Evolutionary conservation across 1,284 basidiomycete genomes (phyloP).

Genomic region (Amylostereum chailletii): DNA sequence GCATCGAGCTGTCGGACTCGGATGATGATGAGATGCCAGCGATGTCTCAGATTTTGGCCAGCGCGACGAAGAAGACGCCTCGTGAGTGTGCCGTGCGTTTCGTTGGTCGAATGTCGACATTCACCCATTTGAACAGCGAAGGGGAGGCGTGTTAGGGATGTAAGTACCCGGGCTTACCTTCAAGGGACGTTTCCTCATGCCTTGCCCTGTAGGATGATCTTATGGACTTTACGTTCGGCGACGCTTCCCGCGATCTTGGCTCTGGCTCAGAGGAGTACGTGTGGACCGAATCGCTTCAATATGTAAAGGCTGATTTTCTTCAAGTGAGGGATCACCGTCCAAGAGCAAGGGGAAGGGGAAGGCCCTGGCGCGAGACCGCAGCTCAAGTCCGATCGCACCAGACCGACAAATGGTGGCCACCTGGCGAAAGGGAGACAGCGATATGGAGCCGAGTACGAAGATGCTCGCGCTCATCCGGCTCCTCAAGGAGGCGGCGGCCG

Average conservation of each 20-base stretch:
- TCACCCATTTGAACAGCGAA: no score
- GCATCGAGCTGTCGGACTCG: constrained; percentile 20
- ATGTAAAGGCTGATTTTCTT: no score
- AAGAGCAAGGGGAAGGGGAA: constrained; percentile 13
- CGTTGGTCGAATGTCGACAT: no score
- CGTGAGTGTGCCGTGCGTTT: no score
- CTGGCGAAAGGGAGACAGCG: constrained; percentile 46
- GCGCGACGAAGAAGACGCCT: constrained; percentile 10
- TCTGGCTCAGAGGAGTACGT: background rate
- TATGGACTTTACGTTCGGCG: no score
- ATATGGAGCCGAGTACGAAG: constrained; percentile 59
- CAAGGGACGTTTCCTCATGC: no score
- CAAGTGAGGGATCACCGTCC: no score
- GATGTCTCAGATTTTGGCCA: constrained; percentile 19
- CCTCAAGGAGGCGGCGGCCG: constrained; percentile 49
- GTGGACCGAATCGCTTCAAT: no score
- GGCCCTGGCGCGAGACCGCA: constrained; percentile 7
- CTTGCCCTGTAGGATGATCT: no score
- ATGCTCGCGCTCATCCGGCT: constrained; percentile 49
- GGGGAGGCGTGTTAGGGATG: no score
- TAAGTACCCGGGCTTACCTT: no score
- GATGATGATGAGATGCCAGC: constrained; percentile 40
- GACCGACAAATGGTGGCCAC: constrained; percentile 31
- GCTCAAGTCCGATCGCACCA: constrained; percentile 1
- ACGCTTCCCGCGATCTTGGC: no score